Base-by-base conservation (phyloP, 2,329 filamentous ascomycete species). In the Claviceps sorghi region DNA sequence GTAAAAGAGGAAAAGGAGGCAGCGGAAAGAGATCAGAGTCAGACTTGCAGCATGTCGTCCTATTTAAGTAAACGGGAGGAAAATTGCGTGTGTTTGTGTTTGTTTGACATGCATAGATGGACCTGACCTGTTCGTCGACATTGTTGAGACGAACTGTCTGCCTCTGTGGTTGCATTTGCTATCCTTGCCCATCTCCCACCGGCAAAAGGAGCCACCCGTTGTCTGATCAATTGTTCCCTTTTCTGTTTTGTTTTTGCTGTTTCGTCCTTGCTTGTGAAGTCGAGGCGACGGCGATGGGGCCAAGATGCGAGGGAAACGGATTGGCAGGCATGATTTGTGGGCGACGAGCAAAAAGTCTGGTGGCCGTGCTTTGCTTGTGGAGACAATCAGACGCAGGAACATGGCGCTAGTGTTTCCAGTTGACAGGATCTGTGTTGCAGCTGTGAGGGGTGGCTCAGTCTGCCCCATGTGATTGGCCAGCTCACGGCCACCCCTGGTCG, bases 381-480 rank as follows among this genome's bases (percentile, higher is more conserved):
- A 21, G 38, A 47, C 47, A 47, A 32, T 34, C 32, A 48, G n/a
- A 53, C 58, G 61, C 61, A 65, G 62, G 62, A 62, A 64, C 62
- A 58, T 45, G 57, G 53, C 61, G 61, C 64, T 65, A 65, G 62
- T 59, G 64, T 65, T 65, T 65, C 63, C 57, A 54, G 54, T 65
- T 61, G 57, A 64, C 51, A 53, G 46, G 42, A 50, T 44, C 44
- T 38, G 44, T 38, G 53, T 52, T 50, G 47, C 53, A 50, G 13
- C 43, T 44, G 26, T 9, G 10, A 13, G 21, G 32, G 22, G 42
- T 32, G 47, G 42, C 10, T 4, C 11, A 10, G 7, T 29, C 1
- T 6, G 1, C 42, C 4, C 11, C 8, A 21, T 8, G 3, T 48
- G 38, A 49, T 52, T 52, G 51, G 51, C 13, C 34, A 26, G 26